phyloP scores from a whole-genome alignment of 176 grass and related monocot species.

The Dactylis glomerata region DNA sequence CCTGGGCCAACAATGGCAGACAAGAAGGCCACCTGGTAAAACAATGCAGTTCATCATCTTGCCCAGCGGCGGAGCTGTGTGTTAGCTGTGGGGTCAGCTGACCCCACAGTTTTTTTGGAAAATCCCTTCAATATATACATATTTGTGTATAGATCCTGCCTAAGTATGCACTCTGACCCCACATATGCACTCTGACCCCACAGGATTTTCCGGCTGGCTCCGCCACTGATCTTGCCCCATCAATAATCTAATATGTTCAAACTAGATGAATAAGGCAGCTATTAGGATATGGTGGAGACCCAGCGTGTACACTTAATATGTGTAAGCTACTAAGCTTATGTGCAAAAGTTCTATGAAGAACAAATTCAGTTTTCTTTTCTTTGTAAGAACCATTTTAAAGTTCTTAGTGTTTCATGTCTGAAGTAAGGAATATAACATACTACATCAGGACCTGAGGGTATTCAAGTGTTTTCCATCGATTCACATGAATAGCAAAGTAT shows the following conservation, averaged over 20 bases:
- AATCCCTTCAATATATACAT: no score
- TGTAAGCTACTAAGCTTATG: slow-evolving; percentile 17
- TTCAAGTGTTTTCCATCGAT: not conserved
- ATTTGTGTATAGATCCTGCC: no score
- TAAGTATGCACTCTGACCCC: no score
- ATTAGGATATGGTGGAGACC: slow-evolving; percentile 6
- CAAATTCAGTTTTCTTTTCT: not conserved
- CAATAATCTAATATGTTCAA: not conserved
- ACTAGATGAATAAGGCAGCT: not conserved
- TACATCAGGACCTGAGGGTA: not conserved
- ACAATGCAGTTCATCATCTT: slow-evolving; percentile 28
- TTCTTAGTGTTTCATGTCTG: not conserved
- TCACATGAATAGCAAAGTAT: not conserved
- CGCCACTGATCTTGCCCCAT: no score
- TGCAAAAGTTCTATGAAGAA: not conserved
- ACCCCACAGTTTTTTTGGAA: no score
- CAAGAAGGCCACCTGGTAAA: slow-evolving; percentile 86
- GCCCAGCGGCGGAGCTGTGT: no score
- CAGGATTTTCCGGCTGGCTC: no score
- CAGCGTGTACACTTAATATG: slow-evolving; percentile 4
- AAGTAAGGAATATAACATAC: slow-evolving; percentile 14
- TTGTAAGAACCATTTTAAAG: not conserved
- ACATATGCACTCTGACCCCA: no score
- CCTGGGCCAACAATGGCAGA: slow-evolving; percentile 77
- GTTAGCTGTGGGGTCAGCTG: no score